These are phyloP conservation scores for Grosmannia clavigera DNA, from an alignment of 2,329 filamentous ascomycete species.

Conservation along the genomic window DNA sequence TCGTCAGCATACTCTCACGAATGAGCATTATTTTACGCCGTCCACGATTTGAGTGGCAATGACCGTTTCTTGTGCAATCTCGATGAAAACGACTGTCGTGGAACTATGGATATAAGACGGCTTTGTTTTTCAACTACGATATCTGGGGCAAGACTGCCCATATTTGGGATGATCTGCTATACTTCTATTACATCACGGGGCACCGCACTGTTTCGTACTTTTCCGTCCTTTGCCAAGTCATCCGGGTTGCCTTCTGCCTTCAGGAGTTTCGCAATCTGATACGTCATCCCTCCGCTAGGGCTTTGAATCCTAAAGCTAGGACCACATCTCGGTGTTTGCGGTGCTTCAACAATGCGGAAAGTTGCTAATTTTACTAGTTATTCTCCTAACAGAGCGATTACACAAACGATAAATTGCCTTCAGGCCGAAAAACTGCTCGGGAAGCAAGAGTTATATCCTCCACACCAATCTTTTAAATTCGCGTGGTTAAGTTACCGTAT, in stretches of 20 bases:
- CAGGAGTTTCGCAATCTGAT: neutral
- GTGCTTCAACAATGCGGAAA: neutral
- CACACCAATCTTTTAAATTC: too few relatives aligned
- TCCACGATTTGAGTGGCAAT: too few relatives aligned
- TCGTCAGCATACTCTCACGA: too few relatives aligned
- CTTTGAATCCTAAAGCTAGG: neutral
- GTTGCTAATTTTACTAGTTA: too few relatives aligned
- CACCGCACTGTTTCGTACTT: neutral
- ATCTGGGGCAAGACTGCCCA: neutral
- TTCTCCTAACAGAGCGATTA: neutral
- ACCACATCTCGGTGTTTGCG: neutral
- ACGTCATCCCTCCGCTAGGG: neutral
- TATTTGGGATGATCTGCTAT: neutral
- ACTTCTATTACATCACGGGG: neutral
- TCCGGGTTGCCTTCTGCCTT: neutral
- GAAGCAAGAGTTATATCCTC: neutral
- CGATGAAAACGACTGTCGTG: too few relatives aligned
- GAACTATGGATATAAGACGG: too few relatives aligned
- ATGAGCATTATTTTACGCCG: too few relatives aligned
- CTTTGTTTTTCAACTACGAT: too few relatives aligned
- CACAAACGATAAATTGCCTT: neutral
- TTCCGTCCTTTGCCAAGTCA: neutral
- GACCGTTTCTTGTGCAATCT: too few relatives aligned
- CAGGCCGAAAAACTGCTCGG: neutral
- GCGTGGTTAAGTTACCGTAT: neutral